A percentile compares a stretch with the other conserved stretches of the same genome.
Conservation (phyloP, 2,329 filamentous ascomycete genomes). For the Aspergillus flavus region DNA sequence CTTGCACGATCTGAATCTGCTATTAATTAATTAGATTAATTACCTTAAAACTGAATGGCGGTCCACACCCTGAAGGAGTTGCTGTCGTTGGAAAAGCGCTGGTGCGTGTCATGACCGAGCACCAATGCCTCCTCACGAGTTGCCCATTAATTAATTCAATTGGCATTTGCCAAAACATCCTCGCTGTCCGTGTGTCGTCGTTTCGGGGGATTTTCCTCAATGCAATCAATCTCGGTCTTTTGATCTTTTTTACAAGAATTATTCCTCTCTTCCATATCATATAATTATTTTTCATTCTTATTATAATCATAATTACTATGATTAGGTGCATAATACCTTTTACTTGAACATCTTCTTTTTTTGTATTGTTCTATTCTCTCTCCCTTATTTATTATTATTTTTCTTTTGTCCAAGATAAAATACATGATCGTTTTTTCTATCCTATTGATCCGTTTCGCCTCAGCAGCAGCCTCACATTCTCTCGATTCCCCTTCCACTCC, state of each 20-base stretch:
- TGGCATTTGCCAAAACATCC: not conserved
- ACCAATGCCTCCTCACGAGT: not conserved
- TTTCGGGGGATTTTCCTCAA: not conserved
- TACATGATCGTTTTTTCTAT: not conserved
- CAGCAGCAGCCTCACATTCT: not conserved
- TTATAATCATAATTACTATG: not conserved
- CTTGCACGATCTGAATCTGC: not conserved
- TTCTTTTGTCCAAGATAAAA: not conserved
- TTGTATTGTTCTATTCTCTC: not conserved
- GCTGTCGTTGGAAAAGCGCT: not conserved
- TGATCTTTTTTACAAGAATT: not conserved
- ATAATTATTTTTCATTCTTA: not conserved
- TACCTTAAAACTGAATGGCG: not conserved
- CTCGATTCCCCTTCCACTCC: not conserved
- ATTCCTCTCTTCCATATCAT: not conserved
- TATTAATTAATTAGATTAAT: not conserved
- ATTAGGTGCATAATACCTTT: not conserved
- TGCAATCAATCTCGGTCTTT: not conserved
- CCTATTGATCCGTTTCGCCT: not conserved
- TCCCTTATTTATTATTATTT: not conserved
- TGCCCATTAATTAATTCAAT: not conserved
- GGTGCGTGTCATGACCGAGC: slow-evolving; percentile 3
- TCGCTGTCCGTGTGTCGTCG: not conserved
- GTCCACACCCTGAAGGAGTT: not conserved
- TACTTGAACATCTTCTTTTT: not conserved